Evolutionary conservation across 2,329 filamentous ascomycete genomes (phyloP).

Genomic region (Rutstroemia sp.): DNA sequence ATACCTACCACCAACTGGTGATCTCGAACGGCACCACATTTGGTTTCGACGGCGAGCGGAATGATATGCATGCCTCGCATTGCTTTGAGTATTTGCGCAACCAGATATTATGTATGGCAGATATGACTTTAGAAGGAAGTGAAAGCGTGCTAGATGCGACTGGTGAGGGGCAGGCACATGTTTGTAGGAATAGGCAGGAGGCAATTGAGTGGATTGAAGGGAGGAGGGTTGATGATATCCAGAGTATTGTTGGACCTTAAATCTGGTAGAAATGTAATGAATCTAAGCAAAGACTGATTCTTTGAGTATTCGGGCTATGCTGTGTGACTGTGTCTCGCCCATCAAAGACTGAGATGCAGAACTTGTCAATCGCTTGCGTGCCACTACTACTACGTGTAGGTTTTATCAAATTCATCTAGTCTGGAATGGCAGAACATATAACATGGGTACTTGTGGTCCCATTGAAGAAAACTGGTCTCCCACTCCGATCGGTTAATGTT

Average conservation of each 20-base stretch:
- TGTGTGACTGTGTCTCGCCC: no score
- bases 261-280: no score
- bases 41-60: slow-evolving; percentile 25
- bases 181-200: slow-evolving; percentile 29
- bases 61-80: slow-evolving; percentile 27
- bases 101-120: slow-evolving; percentile 29
- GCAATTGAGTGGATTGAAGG: slow-evolving; percentile 29
- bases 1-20: slow-evolving; percentile 30
- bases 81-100: slow-evolving; percentile 31
- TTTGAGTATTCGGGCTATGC: no score
- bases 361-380: no score
- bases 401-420: no score
- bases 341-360: no score
- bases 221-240: slow-evolving; percentile 29
- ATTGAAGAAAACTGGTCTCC: no score
- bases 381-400: no score
- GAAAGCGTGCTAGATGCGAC: slow-evolving; percentile 21
- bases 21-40: slow-evolving; percentile 19
- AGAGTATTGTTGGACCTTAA: slow-evolving; percentile 25
- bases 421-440: no score
- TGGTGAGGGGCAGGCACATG: slow-evolving; percentile 27
- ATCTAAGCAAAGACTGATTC: no score
- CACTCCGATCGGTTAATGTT: no score
- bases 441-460: no score
- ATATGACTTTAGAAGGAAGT: slow-evolving; percentile 31